phyloP scores from a whole-genome alignment of 345 rosid genomes.

The Draba incana region DNA sequence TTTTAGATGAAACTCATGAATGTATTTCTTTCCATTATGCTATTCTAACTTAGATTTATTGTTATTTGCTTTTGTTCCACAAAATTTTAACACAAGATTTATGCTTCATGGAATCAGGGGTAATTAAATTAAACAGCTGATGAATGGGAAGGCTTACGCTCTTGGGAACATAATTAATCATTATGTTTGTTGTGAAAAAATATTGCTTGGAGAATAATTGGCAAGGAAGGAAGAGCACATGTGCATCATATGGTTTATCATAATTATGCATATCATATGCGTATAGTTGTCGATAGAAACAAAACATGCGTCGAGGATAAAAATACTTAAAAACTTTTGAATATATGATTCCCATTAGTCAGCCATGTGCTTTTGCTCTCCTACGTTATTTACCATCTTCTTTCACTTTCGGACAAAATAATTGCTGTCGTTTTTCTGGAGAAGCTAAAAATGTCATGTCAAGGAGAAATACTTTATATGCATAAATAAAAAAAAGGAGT shows the following conservation, averaged over 20 bases:
- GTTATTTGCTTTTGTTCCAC: no score
- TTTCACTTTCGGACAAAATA: slow-evolving; percentile 32
- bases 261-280: not conserved
- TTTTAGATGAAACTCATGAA: no score
- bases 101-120: no score
- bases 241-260: slow-evolving; percentile 25
- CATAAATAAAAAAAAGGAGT: not conserved
- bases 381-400: slow-evolving; percentile 32
- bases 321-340: slow-evolving; percentile 5
- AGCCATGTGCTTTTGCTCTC: slow-evolving; percentile 35
- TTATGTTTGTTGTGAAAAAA: not conserved
- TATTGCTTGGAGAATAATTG: slow-evolving; percentile 23
- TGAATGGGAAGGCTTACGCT: not conserved
- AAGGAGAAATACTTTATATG: slow-evolving; percentile 21
- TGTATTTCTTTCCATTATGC: no score
- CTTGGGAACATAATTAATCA: slow-evolving; percentile 3
- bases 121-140: no score
- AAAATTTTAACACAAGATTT: no score
- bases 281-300: slow-evolving; percentile 40
- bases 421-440: slow-evolving; percentile 33
- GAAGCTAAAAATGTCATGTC: slow-evolving; percentile 7
- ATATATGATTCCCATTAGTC: slow-evolving; percentile 29
- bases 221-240: slow-evolving; percentile 27
- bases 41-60: no score
- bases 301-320: slow-evolving; percentile 29